phyloP scores from a whole-genome alignment of 805 yeast genomes.

The Starmerella gropengiesseri region DNA sequence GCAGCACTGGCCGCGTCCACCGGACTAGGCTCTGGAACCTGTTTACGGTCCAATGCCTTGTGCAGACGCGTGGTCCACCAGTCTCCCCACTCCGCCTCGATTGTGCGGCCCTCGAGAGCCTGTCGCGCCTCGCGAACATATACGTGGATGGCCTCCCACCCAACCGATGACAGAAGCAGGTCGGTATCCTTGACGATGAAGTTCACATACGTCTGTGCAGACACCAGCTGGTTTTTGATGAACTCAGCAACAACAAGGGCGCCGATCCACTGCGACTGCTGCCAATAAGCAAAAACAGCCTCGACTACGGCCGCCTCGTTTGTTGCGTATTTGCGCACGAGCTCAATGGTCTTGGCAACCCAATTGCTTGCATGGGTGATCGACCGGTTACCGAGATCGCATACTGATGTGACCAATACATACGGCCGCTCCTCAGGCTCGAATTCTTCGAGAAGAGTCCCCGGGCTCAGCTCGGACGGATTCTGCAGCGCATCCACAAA shows the following conservation, averaged over 20 bases:
- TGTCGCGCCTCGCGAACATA: constrained; percentile 13
- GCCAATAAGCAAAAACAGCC: constrained; percentile 55
- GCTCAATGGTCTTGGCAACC: constrained; percentile 34
- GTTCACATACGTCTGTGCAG: constrained; percentile 34
- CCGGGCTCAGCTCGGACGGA: constrained; percentile 18
- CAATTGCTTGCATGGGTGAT: constrained; percentile 61
- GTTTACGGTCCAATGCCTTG: constrained; percentile 15
- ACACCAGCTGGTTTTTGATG: constrained; percentile 37
- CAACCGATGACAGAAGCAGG: constrained; percentile 22
- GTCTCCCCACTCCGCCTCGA: constrained; percentile 20
- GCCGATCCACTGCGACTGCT: constrained; percentile 53
- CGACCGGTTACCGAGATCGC: constrained; percentile 80
- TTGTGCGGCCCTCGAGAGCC: constrained; percentile 2
- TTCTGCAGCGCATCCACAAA: constrained; percentile 32
- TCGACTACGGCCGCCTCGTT: constrained; percentile 38
- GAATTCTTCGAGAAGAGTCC: constrained; percentile 25
- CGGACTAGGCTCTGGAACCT: not conserved
- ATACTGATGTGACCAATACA: constrained; percentile 56
- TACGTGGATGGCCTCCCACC: constrained; percentile 25
- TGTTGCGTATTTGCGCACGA: constrained; percentile 27
- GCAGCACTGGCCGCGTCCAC: not conserved
- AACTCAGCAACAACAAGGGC: constrained; percentile 47
- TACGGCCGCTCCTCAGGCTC: constrained; percentile 27
- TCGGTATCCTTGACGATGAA: constrained; percentile 33
- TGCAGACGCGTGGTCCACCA: constrained; percentile 23